Base-by-base conservation (phyloP, 2,329 filamentous ascomycete genomes). In the Elsinoe necatrix region DNA sequence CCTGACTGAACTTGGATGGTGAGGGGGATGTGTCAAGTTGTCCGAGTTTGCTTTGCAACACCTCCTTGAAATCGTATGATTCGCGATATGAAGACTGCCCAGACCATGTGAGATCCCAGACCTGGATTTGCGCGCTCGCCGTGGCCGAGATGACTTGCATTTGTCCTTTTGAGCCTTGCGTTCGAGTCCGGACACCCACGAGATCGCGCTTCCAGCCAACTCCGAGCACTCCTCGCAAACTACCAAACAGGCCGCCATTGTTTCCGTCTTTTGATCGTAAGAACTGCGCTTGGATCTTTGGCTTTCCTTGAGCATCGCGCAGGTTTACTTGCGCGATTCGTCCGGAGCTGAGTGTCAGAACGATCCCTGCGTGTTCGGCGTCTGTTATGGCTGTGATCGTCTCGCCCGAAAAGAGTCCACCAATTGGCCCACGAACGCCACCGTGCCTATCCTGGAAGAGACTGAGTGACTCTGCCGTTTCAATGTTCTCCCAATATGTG, bases 401-500 rank as follows among this genome's bases (percentile, higher is more conserved):
- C 70, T 98, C 93, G 45, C 88, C 86, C 0, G 85, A 87, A 55
- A 85, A 82, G 72, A 96, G 64, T 60, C 86, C 86, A 1, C 81
- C 77, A 60, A 95, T 82, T 2, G 75, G 75, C 45, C 87, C 83
- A 65, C 95, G 89, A 14, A 95, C 82, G 14, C 88, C 88, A 61
- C 84, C 85, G 62, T 87, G 84, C 65, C 88, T 87, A 67, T 95
- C 86, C 62, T 87, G 85, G 65, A 92, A 87, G 39, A 95, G 81
- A 61, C 87, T 88, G 56, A 95, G 79, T 0, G 89, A 89, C 37
- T 90, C 87, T 8, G 89, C 90, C 69, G 84, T 90, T 57, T 92
- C 90, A 61, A 97, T 87, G 37, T 89, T 95, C 69, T 97, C 93
- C 90, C 93, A 97, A 70, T 93, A 97, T 43, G 89, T 85, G 54